Evolutionary conservation across 331 rosid genomes (phyloP), one percentile per base, ranked within the genome.

Genomic region (Spiraea crenata): DNA sequence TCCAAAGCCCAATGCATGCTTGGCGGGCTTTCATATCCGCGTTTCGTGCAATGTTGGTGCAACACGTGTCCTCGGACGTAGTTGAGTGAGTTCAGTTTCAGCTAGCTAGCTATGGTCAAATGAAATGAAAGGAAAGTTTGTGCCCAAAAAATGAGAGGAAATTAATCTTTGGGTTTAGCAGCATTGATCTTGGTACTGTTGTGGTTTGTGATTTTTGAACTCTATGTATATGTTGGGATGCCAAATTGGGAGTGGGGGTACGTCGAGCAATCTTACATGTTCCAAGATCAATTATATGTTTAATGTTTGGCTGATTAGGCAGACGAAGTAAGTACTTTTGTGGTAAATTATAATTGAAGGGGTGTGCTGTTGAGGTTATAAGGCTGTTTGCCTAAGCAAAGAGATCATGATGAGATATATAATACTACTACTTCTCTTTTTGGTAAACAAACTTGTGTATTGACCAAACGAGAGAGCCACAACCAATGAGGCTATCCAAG

Each of bases 1-100:
- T 62, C 76, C 76, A 16, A 55, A 9, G 60, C 70, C 76, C 79
- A 56, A 79, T 70, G 71, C 76, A 74, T 57, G 75, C 78, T 42
- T 56, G 76, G 66, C 64, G 76, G 54, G 65, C 40, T 44, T 58
- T 70, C 70, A 15, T 40, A 64, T 10, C 41, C 69, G 70, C 68
- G 54, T 38, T 60, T 54, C 39, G 45, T 65, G 70, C 45, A 64
- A 62, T 41, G 25, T 38, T 59, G 59, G 25, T 34, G 67, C 25
- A 71, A 49, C 79, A 68, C 56, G 10, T 69, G 72, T 70, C 42
- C 54, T 20, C 9, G 25, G 61, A 48, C 50, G 41, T 40, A 54
- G 70, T 65, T 65, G 57, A 48, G 72, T 76, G 39, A 40, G 50
- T 54, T 68, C 58, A 54, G 61, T 57, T 13, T 45, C 12, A 15